Conservation (phyloP, 2,329 filamentous ascomycete genomes). For the Diplodia sapinea region DNA sequence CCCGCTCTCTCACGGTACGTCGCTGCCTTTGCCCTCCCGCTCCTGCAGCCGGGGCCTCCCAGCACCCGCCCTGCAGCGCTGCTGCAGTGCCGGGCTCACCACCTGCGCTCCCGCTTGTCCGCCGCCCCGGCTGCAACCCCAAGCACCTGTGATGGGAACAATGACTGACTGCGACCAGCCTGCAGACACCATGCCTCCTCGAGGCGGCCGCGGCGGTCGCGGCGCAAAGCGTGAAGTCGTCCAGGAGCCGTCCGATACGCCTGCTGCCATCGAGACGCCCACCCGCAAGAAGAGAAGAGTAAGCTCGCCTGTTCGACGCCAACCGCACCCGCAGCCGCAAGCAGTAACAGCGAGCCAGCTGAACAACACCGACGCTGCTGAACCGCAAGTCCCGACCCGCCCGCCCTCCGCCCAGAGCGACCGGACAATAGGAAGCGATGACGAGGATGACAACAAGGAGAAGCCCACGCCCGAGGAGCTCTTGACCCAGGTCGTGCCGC, state of each 20-base stretch:
- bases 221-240: constrained; percentile 31
- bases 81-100: constrained; percentile 35
- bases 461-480: constrained; percentile 43
- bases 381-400: constrained; percentile 39
- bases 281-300: constrained; percentile 55
- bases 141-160: neutral
- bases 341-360: constrained; percentile 37
- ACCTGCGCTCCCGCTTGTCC: neutral
- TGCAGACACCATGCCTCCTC: constrained; percentile 22
- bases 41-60: constrained; percentile 16
- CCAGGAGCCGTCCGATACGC: constrained; percentile 48
- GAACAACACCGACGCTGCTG: constrained; percentile 42
- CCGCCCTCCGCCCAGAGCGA: constrained; percentile 47
- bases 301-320: constrained; percentile 35
- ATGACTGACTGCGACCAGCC: neutral
- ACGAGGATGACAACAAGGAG: constrained; percentile 49
- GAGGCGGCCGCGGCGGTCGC: constrained; percentile 30
- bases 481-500: constrained; percentile 44
- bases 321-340: neutral
- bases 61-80: constrained; percentile 40
- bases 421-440: constrained; percentile 48
- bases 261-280: constrained; percentile 56
- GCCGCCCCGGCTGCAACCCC: neutral
- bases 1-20: constrained; percentile 33
- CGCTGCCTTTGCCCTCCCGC: constrained; percentile 38